Evolutionary conservation across 352 stramenopile genomes (phyloP).

Genomic region (Aphanomyces astaci): DNA sequence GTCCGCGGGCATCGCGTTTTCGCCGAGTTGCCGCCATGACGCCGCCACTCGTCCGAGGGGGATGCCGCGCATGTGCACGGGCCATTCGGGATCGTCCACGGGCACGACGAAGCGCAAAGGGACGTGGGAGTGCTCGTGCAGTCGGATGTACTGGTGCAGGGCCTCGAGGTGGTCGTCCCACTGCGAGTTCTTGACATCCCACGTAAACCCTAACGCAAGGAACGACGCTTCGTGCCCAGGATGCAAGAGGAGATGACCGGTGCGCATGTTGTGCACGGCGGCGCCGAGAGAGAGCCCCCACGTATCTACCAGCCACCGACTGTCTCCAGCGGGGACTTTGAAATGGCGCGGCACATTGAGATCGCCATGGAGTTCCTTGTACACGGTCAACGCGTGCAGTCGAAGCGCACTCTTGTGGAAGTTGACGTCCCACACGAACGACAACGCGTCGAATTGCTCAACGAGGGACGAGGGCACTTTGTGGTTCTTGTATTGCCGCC

Average conservation of each 20-base stretch:
- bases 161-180: slow-evolving; percentile 5
- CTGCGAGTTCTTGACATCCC: background rate
- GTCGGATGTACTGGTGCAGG: background rate
- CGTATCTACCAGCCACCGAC: background rate
- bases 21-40: slow-evolving; percentile 10
- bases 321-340: background rate
- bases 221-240: background rate
- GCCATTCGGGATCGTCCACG: slow-evolving; percentile 25
- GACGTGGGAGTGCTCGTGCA: slow-evolving; percentile 3
- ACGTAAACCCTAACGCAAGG: slow-evolving; percentile 4
- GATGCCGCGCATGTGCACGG: slow-evolving; percentile 22
- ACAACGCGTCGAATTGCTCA: background rate
- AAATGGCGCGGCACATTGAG: slow-evolving; percentile 2
- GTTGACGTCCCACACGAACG: slow-evolving; percentile 8
- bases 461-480: background rate
- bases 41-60: slow-evolving; percentile 17
- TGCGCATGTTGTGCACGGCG: slow-evolving; percentile 14
- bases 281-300: slow-evolving; percentile 2
- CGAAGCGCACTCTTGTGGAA: slow-evolving; percentile 1
- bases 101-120: slow-evolving; percentile 1
- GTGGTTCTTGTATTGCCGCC: background rate
- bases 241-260: background rate
- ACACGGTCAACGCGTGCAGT: background rate
- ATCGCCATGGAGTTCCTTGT: slow-evolving; percentile 15
- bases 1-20: slow-evolving; percentile 6